Base-by-base conservation (phyloP, 768 basidiomycete genomes). In the Russula foetens region DNA sequence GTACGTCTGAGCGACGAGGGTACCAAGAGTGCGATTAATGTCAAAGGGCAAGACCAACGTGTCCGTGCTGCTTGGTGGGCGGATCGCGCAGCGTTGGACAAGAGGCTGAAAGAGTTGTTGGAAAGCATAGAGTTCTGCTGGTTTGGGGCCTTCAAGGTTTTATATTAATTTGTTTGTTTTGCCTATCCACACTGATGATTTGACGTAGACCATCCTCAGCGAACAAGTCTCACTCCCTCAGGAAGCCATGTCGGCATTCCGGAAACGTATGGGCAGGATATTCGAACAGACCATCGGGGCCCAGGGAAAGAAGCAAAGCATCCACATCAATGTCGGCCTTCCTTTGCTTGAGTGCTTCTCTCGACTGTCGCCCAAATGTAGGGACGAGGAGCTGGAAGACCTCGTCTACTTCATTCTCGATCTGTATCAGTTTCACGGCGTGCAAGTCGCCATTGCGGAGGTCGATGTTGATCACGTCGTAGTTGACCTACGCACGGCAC, bases 81-180 rank as follows among this genome's bases (percentile, higher is more conserved):
- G 38, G 80, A 85, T 54, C 79, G 97, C 3, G 74, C 76, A 24
- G 81, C 78, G 23, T 77, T 98, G n/a, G 94, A 98, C 68, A 76
- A 75, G 49, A 80, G 92, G 24, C 70, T 99, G 68, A 77, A 82
- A 58, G 82, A 83, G 31, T 72, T 99, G 7, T 71, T 97, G 35
- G 83, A 84, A 64, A 92, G 86, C 64, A 85, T 99, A 46, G 97
- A 98, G 70, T 94, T 90, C 67, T 93, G 90, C 69, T 98, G 97
- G 97, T 78, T 99, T 3, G 96, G 97, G 1, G 93, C 88, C 23
- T 98, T 97, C 82, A 98, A 98, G 84, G 95, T 94, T 52, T n/a
- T 35, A 77, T 67, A 35, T 31, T 11, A 3, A 47, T 39, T 47
- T 31, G 55, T 41, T 57, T 35, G 58, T 52, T 45, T 51, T 31